Base-by-base conservation (phyloP, 345 rosid genomes). In the Gossypioides kirkii region DNA sequence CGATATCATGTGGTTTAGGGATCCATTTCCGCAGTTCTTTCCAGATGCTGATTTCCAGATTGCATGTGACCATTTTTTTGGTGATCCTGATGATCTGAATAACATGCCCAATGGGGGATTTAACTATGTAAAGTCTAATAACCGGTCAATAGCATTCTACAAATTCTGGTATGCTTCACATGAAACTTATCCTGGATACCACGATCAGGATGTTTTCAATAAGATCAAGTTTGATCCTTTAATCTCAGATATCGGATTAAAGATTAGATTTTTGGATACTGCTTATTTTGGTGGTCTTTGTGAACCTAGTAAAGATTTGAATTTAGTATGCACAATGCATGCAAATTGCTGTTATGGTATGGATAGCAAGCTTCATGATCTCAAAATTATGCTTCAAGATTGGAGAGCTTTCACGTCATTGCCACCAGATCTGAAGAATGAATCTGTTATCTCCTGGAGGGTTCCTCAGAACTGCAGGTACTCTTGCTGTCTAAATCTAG, bases 121-220 rank as follows among this genome's bases (percentile, higher is more conserved):
- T 74, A 85, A 66, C 28, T 85, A 80, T 28, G 96, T 80, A 8
- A 88, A 75, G 78, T 87, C 98, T 12, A 93, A 87, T 75, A 46
- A 70, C 2, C 55, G 86, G 55, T 84, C 91, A 38, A 77, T 91
- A 17, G 61, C 78, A 41, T 91, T 93, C 74, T 93, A 93, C 87
- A 82, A 79, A 77, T 91, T 80, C 50, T 91, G 98, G 98, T 82
- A 86, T 82, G 17, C 63, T 16, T 81, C 95, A 9, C 90, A 90
- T 22, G 32, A 69, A 1, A 25, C n/a, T 0, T 82, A 76, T 75
- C 95, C 95, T 3, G 69, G 85, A 4, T 22, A 73, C 10, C 95
- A 90, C 50, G 98, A 91, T 72, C 97, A 93, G 77, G 97, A 90
- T 78, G 98, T 93, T 60, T 80, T 90, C 45, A 88, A 93, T 79